Conservation (phyloP, 1,284 basidiomycete species). For the Sutorius eximius region DNA sequence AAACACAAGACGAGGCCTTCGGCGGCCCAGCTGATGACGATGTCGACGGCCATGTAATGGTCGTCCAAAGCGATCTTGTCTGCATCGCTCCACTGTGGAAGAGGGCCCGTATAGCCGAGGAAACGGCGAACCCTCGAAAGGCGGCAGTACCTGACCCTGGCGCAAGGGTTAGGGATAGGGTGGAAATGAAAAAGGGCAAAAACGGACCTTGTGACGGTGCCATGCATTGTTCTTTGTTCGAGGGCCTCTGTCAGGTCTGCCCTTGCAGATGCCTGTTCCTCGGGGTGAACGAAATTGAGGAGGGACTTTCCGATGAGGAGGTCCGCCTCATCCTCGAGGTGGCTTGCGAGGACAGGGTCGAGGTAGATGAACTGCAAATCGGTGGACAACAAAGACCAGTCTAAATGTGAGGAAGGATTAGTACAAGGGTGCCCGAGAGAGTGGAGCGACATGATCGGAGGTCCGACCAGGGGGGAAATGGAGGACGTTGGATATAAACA, state of each 20-base stretch:
- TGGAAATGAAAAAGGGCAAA: not conserved
- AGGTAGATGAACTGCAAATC: conserved; percentile 85
- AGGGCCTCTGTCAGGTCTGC: conserved; percentile 79
- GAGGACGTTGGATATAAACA: conserved; percentile 6
- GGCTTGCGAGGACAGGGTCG: conserved; percentile 80
- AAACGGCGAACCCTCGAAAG: conserved; percentile 66
- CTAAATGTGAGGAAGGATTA: conserved; percentile 33
- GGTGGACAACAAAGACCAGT: conserved; percentile 73
- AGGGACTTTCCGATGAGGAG: conserved; percentile 74
- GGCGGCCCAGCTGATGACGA: conserved; percentile 94
- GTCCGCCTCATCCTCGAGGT: conserved; percentile 73
- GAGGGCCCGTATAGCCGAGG: conserved; percentile 60
- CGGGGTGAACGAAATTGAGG: conserved; percentile 87
- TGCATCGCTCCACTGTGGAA: conserved; percentile 57
- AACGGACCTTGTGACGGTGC: conserved; percentile 82
- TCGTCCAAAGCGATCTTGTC: conserved; percentile 72
- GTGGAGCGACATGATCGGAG: conserved; percentile 35
- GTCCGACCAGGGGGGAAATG: conserved; percentile 21
- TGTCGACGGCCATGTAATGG: conserved; percentile 86
- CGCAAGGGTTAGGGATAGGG: conserved; percentile 23
- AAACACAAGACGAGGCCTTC: conserved; percentile 92
- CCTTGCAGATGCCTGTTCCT: conserved; percentile 78
- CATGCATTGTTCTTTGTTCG: conserved; percentile 80
- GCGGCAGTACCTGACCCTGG: conserved; percentile 74
- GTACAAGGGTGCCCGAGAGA: conserved; percentile 12